Evolutionary conservation across 1,284 basidiomycete species (phyloP), one percentile per base, ranked within the genome.

Genomic region (Ceratobasidium papillatum): DNA sequence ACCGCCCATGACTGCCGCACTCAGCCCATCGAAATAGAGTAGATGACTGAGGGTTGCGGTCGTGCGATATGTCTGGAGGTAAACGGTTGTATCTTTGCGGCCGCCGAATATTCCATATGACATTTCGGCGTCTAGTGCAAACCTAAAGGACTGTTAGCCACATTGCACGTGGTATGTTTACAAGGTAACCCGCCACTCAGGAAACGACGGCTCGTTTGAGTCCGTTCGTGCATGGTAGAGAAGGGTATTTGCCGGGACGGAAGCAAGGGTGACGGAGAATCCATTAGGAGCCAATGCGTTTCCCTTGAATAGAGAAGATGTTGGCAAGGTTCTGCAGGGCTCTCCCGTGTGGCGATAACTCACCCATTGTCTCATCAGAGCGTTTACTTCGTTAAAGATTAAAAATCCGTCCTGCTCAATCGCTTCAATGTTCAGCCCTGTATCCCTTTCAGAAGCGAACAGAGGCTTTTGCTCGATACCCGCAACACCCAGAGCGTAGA

Each of bases 91-190:
- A 47, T 63, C 66, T 62, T 49, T 34, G 1, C 59, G 61, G 17
- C 59, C 62, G 27, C 52, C 59, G 22, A 54, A 63, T 11, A 74
- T 74, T 22, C 61, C 73, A 45, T 74, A 74, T 11, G 73, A 74
- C 73, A 74, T 74, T 43, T 74, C 73, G 3, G 73, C 38, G 30
- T 74, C 73, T 27, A 74, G 54, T 1, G 73, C 73, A 47, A 74
- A 64, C 66, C 66, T 69, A 32, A 11, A 30, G 17, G 30, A 19
- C n/a, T 43, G 22, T 58, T 9, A 69, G 32, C 2, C 17, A 25
- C n/a, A 22, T 9, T 51, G 1, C n/a, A 41, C n/a, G n/a, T 32
- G n/a, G n/a, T n/a, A n/a, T 43, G 47, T 58, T 8, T 12, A 17
- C 34, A 58, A 43, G 63, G 5, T 9, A 3, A 19, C 52, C 43